Conservation (phyloP, 2,329 filamentous ascomycete genomes). For the Metarhizium humberi region DNA sequence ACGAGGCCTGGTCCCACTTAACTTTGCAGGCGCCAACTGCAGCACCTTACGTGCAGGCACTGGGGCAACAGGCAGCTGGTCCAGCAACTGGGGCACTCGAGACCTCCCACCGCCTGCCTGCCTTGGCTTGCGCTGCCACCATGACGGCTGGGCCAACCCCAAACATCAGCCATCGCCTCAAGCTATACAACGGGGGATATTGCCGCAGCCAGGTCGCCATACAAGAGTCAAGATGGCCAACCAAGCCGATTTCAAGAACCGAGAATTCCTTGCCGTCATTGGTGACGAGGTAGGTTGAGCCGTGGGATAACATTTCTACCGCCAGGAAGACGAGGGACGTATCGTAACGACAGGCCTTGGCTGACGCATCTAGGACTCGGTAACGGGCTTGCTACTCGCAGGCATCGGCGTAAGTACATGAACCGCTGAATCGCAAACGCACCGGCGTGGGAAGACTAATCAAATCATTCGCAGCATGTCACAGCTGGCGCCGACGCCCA, state of each 20-base stretch:
- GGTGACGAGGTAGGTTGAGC: constrained; percentile 69
- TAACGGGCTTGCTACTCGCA: constrained; percentile 89
- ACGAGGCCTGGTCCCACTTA: not conserved
- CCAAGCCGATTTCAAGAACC: constrained; percentile 62
- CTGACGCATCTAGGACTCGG: constrained; percentile 63
- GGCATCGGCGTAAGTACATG: constrained; percentile 69
- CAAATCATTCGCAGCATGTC: constrained; percentile 58
- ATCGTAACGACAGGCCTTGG: not conserved
- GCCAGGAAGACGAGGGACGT: not conserved
- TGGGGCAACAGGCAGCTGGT: too few relatives aligned
- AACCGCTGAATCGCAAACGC: not conserved
- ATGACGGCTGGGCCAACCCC: constrained; percentile 1
- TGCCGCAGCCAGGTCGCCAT: constrained; percentile 1
- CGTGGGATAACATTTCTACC: not conserved
- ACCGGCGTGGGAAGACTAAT: not conserved
- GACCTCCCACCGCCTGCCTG: constrained; percentile 2
- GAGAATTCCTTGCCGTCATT: constrained; percentile 95
- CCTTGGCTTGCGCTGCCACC: not conserved
- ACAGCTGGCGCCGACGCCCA: constrained; percentile 79
- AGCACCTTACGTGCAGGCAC: not conserved
- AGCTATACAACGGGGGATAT: not conserved
- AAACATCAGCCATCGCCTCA: not conserved
- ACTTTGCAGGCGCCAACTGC: not conserved
- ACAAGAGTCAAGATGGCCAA: constrained; percentile 32
- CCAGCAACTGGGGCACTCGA: too few relatives aligned